Percentiles rank a stretch among this genome's conserved stretches.
Evolutionary conservation across 495 filamentous ascomycete genomes (phyloP).

Genomic region (Penicillium waksmanii): DNA sequence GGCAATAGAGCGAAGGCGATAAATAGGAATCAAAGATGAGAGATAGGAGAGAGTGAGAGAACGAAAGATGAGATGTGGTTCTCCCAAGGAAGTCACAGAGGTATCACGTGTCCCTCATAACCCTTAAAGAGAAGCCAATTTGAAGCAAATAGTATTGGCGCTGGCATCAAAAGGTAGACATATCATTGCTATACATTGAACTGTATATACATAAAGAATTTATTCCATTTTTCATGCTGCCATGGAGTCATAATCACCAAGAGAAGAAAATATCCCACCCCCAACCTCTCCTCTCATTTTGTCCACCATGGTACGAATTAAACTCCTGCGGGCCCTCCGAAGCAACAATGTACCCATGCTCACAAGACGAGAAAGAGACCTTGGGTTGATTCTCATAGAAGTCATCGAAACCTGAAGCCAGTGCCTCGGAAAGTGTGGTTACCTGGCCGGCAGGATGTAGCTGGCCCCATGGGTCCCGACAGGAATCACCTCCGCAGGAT

Average conservation of each 20-base stretch:
- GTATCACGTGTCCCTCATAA: too few relatives aligned
- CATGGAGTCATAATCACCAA: constrained; percentile 6
- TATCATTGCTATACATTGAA: too few relatives aligned
- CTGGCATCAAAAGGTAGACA: too few relatives aligned
- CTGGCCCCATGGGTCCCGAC: constrained; percentile 56
- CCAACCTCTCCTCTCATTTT: constrained; percentile 18
- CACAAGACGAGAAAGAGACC: constrained; percentile 61
- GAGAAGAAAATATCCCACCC: constrained; percentile 19
- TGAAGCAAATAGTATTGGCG: too few relatives aligned
- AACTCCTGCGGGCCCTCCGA: constrained; percentile 60
- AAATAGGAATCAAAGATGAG: neutral
- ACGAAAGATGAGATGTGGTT: too few relatives aligned
- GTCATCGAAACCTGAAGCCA: constrained; percentile 54
- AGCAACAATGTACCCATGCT: constrained; percentile 60
- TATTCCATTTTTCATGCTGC: neutral
- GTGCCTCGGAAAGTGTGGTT: constrained; percentile 34
- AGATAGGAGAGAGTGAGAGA: too few relatives aligned
- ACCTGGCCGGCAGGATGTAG: constrained; percentile 57
- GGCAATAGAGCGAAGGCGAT: neutral
- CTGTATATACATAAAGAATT: neutral
- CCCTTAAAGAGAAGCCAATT: too few relatives aligned
- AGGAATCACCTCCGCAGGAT: constrained; percentile 56
- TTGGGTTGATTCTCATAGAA: constrained; percentile 60
- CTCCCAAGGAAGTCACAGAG: too few relatives aligned
- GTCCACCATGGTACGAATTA: constrained; percentile 24